Evolutionary conservation across 2,329 filamentous ascomycete genomes (phyloP).

Genomic region (Phyllosticta paracitricarpa): DNA sequence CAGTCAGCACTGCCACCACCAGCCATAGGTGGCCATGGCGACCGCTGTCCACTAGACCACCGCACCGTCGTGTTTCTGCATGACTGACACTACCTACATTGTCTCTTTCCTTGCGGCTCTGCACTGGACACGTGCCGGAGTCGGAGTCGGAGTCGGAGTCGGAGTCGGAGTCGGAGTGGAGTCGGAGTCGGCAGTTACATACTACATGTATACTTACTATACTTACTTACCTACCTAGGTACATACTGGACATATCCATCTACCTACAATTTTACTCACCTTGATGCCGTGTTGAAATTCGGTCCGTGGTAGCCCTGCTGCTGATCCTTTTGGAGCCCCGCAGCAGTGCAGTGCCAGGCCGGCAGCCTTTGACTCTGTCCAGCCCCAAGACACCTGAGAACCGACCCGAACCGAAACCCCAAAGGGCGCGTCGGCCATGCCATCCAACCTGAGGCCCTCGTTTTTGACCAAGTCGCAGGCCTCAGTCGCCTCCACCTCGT

Average conservation of each 20-base stretch:
- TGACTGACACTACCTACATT: not conserved
- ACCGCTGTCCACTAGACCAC: not conserved
- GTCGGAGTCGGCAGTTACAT: too few relatives aligned
- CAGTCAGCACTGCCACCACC: not conserved
- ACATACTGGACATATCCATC: too few relatives aligned
- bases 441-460: constrained; percentile 21
- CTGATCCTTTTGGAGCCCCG: constrained; percentile 10
- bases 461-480: constrained; percentile 29
- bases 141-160: too few relatives aligned
- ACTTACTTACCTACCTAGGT: too few relatives aligned
- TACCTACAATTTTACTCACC: too few relatives aligned
- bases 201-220: too few relatives aligned
- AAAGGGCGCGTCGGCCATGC: constrained; percentile 21
- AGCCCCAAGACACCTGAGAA: not conserved
- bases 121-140: too few relatives aligned
- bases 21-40: not conserved
- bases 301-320: not conserved
- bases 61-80: not conserved
- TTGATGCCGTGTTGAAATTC: not conserved
- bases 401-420: too few relatives aligned
- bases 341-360: not conserved
- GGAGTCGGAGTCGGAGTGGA: too few relatives aligned
- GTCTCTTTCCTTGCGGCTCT: too few relatives aligned
- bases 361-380: not conserved
- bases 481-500: constrained; percentile 24